Evolutionary conservation across 768 basidiomycete species (phyloP).

Genomic region (Paxillus involutus): DNA sequence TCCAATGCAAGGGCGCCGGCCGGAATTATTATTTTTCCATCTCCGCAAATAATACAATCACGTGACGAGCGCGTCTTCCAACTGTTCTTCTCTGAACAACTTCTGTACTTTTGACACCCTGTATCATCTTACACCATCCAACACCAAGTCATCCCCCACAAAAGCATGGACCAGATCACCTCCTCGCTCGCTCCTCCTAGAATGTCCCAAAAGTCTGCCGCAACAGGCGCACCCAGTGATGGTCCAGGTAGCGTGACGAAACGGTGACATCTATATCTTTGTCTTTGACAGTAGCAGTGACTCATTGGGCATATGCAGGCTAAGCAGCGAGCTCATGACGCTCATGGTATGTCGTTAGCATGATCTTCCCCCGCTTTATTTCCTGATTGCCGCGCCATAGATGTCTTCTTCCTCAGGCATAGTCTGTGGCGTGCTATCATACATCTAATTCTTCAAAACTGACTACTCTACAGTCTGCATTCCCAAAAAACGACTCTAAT

Average conservation of each 20-base stretch:
- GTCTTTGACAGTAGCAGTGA: not conserved
- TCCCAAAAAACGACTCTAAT: slow-evolving; percentile 84
- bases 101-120: slow-evolving; percentile 9
- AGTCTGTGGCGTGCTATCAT: slow-evolving; percentile 42
- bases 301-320: slow-evolving; percentile 37
- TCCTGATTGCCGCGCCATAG: slow-evolving; percentile 37
- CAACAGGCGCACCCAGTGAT: slow-evolving; percentile 52
- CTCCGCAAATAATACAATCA: slow-evolving; percentile 11
- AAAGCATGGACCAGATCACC: slow-evolving; percentile 68
- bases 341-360: slow-evolving; percentile 65
- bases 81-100: slow-evolving; percentile 8
- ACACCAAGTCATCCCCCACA: slow-evolving; percentile 11
- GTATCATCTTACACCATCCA: slow-evolving; percentile 17
- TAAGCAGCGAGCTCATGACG: slow-evolving; percentile 85
- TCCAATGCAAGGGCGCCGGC: too few relatives aligned
- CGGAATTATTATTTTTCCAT: not conserved
- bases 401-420: slow-evolving; percentile 90
- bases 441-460: not conserved
- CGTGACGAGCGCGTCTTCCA: slow-evolving; percentile 33
- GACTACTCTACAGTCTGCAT: slow-evolving; percentile 65
- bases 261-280: slow-evolving; percentile 47
- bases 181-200: slow-evolving; percentile 63
- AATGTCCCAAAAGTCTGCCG: slow-evolving; percentile 55
- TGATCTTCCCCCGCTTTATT: not conserved
- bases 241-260: slow-evolving; percentile 80